These are phyloP conservation scores for Cyclanthera cordifolia DNA, from an alignment of 306 rosid species.

Conservation along the genomic window DNA sequence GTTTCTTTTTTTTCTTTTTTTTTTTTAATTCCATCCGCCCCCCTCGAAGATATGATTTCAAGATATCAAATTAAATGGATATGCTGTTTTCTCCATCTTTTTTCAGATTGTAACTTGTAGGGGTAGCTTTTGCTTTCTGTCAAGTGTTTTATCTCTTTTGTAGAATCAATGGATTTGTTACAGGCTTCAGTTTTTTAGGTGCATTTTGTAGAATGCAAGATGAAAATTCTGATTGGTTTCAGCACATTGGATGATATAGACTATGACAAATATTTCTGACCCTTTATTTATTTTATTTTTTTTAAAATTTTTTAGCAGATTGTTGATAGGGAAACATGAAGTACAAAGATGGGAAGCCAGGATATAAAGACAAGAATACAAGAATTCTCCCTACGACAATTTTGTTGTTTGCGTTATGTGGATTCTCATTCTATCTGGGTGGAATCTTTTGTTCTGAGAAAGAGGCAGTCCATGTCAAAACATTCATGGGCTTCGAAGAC, in stretches of 20 bases:
- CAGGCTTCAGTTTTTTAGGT: not conserved
- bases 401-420: slow-evolving; percentile 47
- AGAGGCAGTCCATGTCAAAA: slow-evolving; percentile 18
- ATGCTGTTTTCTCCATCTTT: not conserved
- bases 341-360: slow-evolving; percentile 82
- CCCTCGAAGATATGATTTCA: not conserved
- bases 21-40: not conserved
- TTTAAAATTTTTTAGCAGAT: not conserved
- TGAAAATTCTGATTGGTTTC: not conserved
- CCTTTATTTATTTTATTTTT: slow-evolving; percentile 1
- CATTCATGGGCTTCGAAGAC: slow-evolving; percentile 23
- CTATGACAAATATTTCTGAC: not conserved
- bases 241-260: not conserved
- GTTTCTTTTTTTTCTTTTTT: not conserved
- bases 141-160: not conserved
- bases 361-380: slow-evolving; percentile 37
- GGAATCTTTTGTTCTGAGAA: slow-evolving; percentile 56
- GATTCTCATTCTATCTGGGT: slow-evolving; percentile 78
- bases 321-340: slow-evolving; percentile 47
- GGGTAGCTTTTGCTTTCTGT: slow-evolving; percentile 2
- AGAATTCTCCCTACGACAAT: slow-evolving; percentile 37
- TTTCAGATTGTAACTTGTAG: slow-evolving; percentile 6
- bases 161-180: slow-evolving; percentile 1
- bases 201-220: not conserved
- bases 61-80: slow-evolving; percentile 2